Evolutionary conservation across 371 early-diverging fungal genomes (phyloP).

Genomic region (Actinomortierella ambigua): DNA sequence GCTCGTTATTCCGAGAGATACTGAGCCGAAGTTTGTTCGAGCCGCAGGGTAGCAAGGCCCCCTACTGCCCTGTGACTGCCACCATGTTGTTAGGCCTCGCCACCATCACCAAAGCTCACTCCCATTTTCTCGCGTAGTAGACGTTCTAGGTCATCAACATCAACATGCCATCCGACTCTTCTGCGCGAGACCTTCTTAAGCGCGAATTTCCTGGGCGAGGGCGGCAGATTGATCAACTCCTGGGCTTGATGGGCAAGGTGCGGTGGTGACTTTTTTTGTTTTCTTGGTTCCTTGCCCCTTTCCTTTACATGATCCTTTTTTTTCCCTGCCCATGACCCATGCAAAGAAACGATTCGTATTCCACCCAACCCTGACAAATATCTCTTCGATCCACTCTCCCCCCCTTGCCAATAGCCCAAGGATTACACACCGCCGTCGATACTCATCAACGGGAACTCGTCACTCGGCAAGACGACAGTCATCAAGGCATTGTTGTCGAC

Average conservation of each 20-base stretch:
- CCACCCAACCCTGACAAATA: neutral
- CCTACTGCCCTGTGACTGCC: too few species aligned
- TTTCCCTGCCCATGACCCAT: constrained; percentile 3
- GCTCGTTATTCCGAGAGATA: too few species aligned
- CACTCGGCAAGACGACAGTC: constrained; percentile 80
- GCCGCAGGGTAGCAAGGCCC: too few species aligned
- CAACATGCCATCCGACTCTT: too few species aligned
- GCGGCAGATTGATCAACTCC: constrained; percentile 62
- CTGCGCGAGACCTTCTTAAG: constrained; percentile 15
- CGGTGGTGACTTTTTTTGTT: too few species aligned
- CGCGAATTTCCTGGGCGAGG: constrained; percentile 63
- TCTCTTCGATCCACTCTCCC: neutral
- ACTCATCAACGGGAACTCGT: constrained; percentile 70
- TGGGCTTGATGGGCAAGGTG: constrained; percentile 60
- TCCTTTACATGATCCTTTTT: constrained; percentile 37
- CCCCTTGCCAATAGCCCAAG: constrained; percentile 29
- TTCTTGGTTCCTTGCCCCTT: too few species aligned
- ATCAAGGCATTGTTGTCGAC: constrained; percentile 50
- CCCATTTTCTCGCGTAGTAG: too few species aligned
- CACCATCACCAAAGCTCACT: too few species aligned
- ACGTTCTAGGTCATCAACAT: too few species aligned
- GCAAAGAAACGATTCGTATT: constrained; percentile 1
- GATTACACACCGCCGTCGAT: constrained; percentile 54
- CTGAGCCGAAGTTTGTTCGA: too few species aligned
- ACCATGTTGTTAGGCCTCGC: too few species aligned